Conservation (phyloP, 140 eudicot genomes). For the Stevia rebaudiana region DNA sequence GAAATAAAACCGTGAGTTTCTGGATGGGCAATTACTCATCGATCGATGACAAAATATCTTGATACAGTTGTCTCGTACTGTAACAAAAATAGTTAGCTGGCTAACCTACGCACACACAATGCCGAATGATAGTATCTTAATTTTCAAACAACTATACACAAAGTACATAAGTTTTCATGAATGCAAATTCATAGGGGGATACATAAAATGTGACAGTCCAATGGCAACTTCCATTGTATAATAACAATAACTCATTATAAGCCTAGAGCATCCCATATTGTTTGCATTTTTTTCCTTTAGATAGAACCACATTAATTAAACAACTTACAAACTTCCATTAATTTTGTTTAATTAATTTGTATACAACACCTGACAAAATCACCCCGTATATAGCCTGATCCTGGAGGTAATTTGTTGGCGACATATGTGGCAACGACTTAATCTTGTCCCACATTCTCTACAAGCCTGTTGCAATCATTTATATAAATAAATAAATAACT, state of each 20-base stretch:
- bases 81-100: neutral
- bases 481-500: constrained; percentile 8
- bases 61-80: no score
- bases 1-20: no score
- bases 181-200: neutral
- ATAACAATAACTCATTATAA: no score
- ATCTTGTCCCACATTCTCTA: constrained; percentile 55
- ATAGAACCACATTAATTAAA: neutral
- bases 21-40: no score
- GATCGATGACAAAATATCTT: no score
- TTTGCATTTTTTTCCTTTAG: neutral
- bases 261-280: constrained; percentile 1
- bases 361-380: neutral
- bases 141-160: neutral
- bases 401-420: constrained; percentile 58
- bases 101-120: neutral
- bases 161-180: neutral
- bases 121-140: neutral
- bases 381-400: constrained; percentile 58
- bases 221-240: neutral
- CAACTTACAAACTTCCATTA: constrained; percentile 15
- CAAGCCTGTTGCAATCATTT: constrained; percentile 51
- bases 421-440: constrained; percentile 63
- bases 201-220: neutral
- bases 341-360: neutral